Base-by-base conservation (phyloP, 2,329 filamentous ascomycete species). In the Berkeleyomyces rouxiae region DNA sequence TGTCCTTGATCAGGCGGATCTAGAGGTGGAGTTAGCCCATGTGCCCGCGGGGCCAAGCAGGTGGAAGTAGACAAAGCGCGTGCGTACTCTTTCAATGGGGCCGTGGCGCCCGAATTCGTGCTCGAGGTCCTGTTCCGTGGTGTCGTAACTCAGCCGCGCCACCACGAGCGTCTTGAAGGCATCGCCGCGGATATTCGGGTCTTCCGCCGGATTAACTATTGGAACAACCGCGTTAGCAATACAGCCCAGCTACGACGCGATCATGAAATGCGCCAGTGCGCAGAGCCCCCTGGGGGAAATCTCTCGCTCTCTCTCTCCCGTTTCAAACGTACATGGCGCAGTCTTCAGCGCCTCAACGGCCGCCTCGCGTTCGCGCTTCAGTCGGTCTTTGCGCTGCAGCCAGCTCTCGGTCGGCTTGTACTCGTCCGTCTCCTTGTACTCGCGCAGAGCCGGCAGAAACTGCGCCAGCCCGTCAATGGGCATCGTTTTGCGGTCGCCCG, bases 141-240 rank as follows among this genome's bases (percentile, higher is more conserved):
- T 86, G 64, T 93, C 88, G 71, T 96, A 99, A 70, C 87, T 90
- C 58, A 99, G 79, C 62, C 93, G 86, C 61, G 89, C 87, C 62
- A 97, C 88, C 70, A 99, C 95, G 59, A 99, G 79, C 11, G 93
- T 99, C 75, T 89, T 95, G 79, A 93, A 96, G 1, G 92, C 87
- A 75, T 97, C 91, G 63, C 93, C 92, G 67, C 90, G 84, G 67
- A 96, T 86, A 69, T 96, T 93, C 10, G 87, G 82, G 70, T 99
- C 93, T 44, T 93, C 85, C 33, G 78, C 76, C 5, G 93, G 92
- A 66, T 92, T 88, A 74, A 88, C 91, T 91, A 67, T 44, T 67
- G 23, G 16, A 7, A 53, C 31, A 23, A 2, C 2, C 0, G 46
- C 13, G 33, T 59, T 4, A 16, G 4, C 3, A 33, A 3, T 53